Conservation (phyloP, 768 basidiomycete genomes). For the Lyophyllum decastes region DNA sequence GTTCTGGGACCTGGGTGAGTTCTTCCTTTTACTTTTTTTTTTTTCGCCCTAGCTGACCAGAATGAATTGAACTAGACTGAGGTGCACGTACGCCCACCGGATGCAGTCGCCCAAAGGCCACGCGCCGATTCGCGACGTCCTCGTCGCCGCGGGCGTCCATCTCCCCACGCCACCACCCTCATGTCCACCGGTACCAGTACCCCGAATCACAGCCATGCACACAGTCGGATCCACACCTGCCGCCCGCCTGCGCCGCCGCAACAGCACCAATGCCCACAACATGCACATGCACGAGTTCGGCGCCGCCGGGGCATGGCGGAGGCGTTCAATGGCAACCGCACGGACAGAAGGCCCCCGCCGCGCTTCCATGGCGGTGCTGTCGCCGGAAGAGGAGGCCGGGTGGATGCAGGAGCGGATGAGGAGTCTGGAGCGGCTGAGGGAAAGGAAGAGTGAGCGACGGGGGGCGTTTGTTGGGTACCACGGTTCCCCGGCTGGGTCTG, state of each 20-base stretch:
- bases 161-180: slow-evolving; percentile 6
- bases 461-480: slow-evolving; percentile 7
- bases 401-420: slow-evolving; percentile 33
- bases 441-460: slow-evolving; percentile 2
- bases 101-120: slow-evolving; percentile 81
- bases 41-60: neutral
- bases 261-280: neutral
- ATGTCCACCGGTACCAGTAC: neutral
- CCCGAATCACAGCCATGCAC: no score
- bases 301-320: neutral
- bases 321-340: neutral
- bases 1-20: slow-evolving; percentile 48
- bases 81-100: slow-evolving; percentile 76
- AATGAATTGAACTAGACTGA: slow-evolving; percentile 41
- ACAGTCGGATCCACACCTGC: no score
- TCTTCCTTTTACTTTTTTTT: neutral
- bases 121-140: slow-evolving; percentile 68
- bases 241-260: neutral
- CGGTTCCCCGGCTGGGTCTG: neutral
- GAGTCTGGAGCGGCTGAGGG: slow-evolving; percentile 1
- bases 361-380: slow-evolving; percentile 8
- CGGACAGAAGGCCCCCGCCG: neutral
- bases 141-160: slow-evolving; percentile 53
- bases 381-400: slow-evolving; percentile 24
- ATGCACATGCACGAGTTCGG: neutral